phyloP scores from a whole-genome alignment of 2,329 filamentous ascomycete species.

The Ceratocystis albifundus region DNA sequence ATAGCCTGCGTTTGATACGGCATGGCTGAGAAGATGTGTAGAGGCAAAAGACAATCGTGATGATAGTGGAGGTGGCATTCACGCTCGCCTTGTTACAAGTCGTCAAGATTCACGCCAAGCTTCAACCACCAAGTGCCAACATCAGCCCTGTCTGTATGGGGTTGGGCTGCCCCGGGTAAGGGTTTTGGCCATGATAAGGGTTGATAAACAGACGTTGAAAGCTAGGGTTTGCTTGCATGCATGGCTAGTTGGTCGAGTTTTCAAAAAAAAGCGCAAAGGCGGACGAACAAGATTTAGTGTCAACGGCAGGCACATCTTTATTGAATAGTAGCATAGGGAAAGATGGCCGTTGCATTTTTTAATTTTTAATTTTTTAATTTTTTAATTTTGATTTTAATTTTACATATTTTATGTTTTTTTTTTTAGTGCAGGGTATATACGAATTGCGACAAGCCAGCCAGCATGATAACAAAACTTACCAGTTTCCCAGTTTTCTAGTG shows the following conservation, averaged over 20 bases:
- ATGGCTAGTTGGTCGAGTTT: neutral
- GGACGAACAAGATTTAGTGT: neutral
- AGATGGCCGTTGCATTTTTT: too few species aligned
- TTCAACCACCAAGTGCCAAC: neutral
- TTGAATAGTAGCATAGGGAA: too few species aligned
- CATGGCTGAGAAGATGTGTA: conserved; percentile 37
- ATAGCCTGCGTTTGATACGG: conserved; percentile 51
- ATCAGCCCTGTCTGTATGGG: conserved; percentile 1
- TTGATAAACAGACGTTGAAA: neutral
- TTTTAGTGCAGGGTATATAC: too few species aligned
- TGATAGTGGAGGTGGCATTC: neutral
- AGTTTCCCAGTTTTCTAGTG: neutral
- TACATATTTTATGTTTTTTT: too few species aligned
- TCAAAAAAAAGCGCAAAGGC: neutral
- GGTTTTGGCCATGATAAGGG: neutral
- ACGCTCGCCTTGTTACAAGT: neutral
- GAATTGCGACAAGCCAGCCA: too few species aligned
- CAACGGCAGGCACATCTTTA: too few species aligned
- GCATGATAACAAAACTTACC: too few species aligned
- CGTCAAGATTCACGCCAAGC: neutral
- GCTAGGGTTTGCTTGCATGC: neutral
- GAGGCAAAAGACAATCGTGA: neutral
- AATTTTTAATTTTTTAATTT: too few species aligned
- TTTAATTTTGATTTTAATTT: too few species aligned
- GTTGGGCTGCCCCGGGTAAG: neutral